phyloP scores from a whole-genome alignment of 2,329 filamentous ascomycete genomes.

The Arthrobotrys pseudoclavata region DNA sequence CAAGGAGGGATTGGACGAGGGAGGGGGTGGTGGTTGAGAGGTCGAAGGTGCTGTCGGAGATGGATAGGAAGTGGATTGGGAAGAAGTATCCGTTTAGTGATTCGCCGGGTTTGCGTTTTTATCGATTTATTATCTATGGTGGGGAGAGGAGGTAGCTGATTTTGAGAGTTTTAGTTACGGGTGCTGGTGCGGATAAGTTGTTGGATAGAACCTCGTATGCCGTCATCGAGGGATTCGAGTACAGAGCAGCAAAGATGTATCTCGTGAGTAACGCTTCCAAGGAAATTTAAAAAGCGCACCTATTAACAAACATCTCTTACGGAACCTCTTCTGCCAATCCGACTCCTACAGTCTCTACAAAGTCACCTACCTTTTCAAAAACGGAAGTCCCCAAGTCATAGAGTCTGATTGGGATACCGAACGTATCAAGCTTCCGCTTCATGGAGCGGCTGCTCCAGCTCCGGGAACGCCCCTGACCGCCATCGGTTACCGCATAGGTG shows the following conservation, averaged over 20 bases:
- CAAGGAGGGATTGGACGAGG: slow-evolving; percentile 9
- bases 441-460: slow-evolving; percentile 21
- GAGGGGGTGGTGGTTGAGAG: slow-evolving; percentile 8
- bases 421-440: slow-evolving; percentile 15
- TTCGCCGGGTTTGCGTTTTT: slow-evolving; percentile 8
- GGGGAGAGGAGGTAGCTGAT: not conserved
- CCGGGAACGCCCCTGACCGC: slow-evolving; percentile 22
- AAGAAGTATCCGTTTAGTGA: slow-evolving; percentile 27
- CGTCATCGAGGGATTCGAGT: slow-evolving; percentile 29
- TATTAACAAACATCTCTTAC: not conserved
- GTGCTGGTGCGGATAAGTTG: slow-evolving; percentile 15
- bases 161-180: not conserved
- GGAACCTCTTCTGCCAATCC: slow-evolving; percentile 41
- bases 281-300: not conserved
- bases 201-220: slow-evolving; percentile 23
- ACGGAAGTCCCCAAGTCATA: slow-evolving; percentile 4
- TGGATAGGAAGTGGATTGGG: slow-evolving; percentile 30
- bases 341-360: slow-evolving; percentile 27
- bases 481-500: slow-evolving; percentile 2
- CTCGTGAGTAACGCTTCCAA: slow-evolving; percentile 16
- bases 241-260: slow-evolving; percentile 41
- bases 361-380: slow-evolving; percentile 14
- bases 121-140: not conserved
- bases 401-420: slow-evolving; percentile 8
- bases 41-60: not conserved